Percentiles rank a stretch among this genome's conserved stretches.
phyloP scores from a whole-genome alignment of 1,284 basidiomycete species.

The Boletus semigastroideus region DNA sequence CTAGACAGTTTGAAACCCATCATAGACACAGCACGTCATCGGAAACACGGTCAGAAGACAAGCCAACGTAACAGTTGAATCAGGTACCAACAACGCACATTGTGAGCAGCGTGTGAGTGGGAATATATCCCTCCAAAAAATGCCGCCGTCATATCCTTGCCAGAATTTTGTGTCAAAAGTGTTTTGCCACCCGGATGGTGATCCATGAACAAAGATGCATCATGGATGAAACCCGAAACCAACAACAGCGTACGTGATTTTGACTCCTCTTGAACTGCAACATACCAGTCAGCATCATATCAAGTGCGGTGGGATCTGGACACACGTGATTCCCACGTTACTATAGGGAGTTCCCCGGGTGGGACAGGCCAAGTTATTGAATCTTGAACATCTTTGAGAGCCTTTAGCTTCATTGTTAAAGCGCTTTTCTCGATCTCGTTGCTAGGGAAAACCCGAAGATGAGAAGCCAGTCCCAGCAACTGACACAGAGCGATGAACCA shows the following conservation, averaged over 20 bases:
- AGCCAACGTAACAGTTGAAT: not conserved
- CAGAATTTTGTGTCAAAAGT: constrained; percentile 62
- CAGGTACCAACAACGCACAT: constrained; percentile 48
- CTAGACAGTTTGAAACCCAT: constrained; percentile 31
- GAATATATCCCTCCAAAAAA: constrained; percentile 86
- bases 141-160: constrained; percentile 80
- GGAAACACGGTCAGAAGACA: constrained; percentile 2
- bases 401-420: constrained; percentile 81
- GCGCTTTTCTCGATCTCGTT: constrained; percentile 85
- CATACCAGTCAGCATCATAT: constrained; percentile 1
- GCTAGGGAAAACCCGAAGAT: constrained; percentile 81
- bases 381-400: constrained; percentile 64
- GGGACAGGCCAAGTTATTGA: constrained; percentile 68
- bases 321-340: constrained; percentile 81
- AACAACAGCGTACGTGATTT: constrained; percentile 66
- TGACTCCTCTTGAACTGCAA: constrained; percentile 65
- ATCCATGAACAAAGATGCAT: constrained; percentile 72
- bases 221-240: constrained; percentile 86
- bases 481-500: constrained; percentile 81
- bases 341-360: constrained; percentile 68
- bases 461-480: constrained; percentile 67
- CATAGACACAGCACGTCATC: not conserved
- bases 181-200: constrained; percentile 81
- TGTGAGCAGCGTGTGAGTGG: constrained; percentile 84
- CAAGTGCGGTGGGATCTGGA: constrained; percentile 11